Conservation (phyloP, 2,329 filamentous ascomycete species). For the Cercospora nicotianae region DNA sequence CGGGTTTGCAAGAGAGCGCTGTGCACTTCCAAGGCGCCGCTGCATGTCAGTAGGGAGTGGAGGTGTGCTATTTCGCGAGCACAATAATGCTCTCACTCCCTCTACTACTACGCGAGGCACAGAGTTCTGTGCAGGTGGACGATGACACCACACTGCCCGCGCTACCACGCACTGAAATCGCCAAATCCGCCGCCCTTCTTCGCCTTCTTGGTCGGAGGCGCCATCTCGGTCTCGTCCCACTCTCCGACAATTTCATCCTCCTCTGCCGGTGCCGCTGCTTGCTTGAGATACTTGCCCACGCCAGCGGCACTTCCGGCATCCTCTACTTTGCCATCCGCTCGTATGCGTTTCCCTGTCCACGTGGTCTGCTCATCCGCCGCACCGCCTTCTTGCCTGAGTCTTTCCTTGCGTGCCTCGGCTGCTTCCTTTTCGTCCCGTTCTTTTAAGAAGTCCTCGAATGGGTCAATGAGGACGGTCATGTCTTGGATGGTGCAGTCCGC, state of each 20-base stretch:
- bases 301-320: constrained; percentile 49
- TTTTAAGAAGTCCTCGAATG: constrained; percentile 89
- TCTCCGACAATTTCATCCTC: constrained; percentile 62
- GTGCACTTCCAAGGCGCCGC: background rate
- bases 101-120: background rate
- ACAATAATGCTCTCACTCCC: background rate
- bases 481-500: constrained; percentile 79
- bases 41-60: background rate
- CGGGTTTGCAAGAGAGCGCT: background rate
- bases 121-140: background rate
- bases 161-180: constrained; percentile 87
- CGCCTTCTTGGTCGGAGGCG: constrained; percentile 77
- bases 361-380: constrained; percentile 87
- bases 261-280: constrained; percentile 42
- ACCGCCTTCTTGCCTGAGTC: constrained; percentile 64
- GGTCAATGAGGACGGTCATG: constrained; percentile 84
- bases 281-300: constrained; percentile 81
- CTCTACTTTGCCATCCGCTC: constrained; percentile 61
- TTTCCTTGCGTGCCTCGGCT: constrained; percentile 63
- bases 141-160: background rate
- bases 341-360: constrained; percentile 92
- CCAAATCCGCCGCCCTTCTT: constrained; percentile 71
- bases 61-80: background rate
- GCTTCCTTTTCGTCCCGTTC: constrained; percentile 57
- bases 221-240: constrained; percentile 60